phyloP scores from a whole-genome alignment of 2,329 filamentous ascomycete genomes.

The Calcarisporium arbuscula region DNA sequence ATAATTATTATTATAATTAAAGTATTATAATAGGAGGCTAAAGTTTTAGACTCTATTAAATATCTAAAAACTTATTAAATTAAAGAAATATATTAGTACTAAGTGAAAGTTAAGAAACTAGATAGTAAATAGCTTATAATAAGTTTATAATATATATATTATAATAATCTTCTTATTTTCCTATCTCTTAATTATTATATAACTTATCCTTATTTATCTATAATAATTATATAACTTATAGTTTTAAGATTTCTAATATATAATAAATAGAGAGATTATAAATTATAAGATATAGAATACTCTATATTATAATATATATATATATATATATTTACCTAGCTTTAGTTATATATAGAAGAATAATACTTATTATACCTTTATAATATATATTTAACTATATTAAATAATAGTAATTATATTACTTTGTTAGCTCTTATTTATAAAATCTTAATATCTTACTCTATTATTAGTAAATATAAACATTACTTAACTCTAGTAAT shows the following conservation, averaged over 20 bases:
- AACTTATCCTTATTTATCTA: neutral
- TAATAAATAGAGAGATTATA: neutral
- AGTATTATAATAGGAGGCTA: neutral
- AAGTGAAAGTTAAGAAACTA: neutral
- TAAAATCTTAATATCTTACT: too few relatives aligned
- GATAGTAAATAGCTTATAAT: neutral
- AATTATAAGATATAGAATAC: neutral
- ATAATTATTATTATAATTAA: neutral
- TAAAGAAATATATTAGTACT: neutral
- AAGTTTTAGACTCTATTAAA: neutral
- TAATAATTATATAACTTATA: neutral
- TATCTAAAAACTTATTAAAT: neutral
- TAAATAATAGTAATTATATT: too few relatives aligned
- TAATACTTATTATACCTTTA: too few relatives aligned
- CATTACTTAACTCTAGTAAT: too few relatives aligned
- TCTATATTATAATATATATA: neutral
- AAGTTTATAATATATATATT: neutral
- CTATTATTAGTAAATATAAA: too few relatives aligned
- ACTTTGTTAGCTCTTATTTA: too few relatives aligned
- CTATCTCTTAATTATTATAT: neutral
- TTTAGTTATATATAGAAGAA: too few relatives aligned
- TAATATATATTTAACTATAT: too few relatives aligned
- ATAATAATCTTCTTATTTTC: neutral
- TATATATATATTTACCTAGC: neutral
- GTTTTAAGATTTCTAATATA: neutral